Conservation (phyloP, 768 basidiomycete species). For the Boletellus ananas region DNA sequence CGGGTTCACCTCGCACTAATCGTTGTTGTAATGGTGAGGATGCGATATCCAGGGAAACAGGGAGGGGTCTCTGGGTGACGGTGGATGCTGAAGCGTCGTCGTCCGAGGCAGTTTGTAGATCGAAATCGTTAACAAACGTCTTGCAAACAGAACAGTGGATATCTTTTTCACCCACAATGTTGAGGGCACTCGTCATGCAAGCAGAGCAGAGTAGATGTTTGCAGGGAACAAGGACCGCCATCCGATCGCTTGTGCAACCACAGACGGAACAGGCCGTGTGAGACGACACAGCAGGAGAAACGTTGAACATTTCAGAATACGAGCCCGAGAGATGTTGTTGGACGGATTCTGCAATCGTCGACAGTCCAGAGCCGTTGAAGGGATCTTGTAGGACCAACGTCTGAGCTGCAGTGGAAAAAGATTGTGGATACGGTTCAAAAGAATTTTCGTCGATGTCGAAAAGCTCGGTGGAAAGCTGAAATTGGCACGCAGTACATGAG, state of each 20-base stretch:
- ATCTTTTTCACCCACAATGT: conserved; percentile 87
- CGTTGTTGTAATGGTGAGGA: conserved; percentile 26
- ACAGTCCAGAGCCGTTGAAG: conserved; percentile 36
- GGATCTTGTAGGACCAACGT: conserved; percentile 41
- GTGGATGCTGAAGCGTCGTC: conserved; percentile 23
- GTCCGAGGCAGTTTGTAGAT: conserved; percentile 36
- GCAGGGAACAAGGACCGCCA: conserved; percentile 74
- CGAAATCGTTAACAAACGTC: conserved; percentile 64
- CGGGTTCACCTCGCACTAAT: conserved; percentile 22
- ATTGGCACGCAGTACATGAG: conserved; percentile 13
- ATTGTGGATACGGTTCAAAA: conserved; percentile 47
- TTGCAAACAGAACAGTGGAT: conserved; percentile 84
- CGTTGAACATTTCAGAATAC: conserved; percentile 23
- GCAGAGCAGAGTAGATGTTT: conserved; percentile 71
- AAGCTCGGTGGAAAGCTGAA: conserved; percentile 49
- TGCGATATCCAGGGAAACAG: conserved; percentile 10
- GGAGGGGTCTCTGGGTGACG: conserved; percentile 9
- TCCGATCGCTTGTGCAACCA: conserved; percentile 40
- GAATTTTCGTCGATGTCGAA: conserved; percentile 77
- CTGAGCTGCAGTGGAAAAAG: conserved; percentile 32
- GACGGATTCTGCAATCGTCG: conserved; percentile 30
- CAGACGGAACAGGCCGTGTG: conserved; percentile 59
- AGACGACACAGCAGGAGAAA: conserved; percentile 8
- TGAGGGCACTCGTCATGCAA: conserved; percentile 81
- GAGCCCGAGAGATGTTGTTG: conserved; percentile 22